Evolutionary conservation across 768 basidiomycete species (phyloP).

Genomic region (Boletus huronensis): DNA sequence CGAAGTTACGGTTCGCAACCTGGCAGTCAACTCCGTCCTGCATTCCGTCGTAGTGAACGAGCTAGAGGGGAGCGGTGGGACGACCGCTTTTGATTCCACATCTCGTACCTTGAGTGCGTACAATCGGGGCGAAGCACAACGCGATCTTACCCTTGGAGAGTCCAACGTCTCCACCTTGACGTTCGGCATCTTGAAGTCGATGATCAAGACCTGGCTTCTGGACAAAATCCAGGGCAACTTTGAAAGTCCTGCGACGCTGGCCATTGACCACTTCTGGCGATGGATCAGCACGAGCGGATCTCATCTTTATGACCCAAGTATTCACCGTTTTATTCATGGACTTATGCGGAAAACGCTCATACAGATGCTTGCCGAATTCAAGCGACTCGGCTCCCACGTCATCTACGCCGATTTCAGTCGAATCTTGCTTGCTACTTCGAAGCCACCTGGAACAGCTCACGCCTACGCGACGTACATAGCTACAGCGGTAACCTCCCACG

Average conservation of each 20-base stretch:
- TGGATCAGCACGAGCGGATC: conserved; percentile 89
- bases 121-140: conserved; percentile 52
- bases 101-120: conserved; percentile 91
- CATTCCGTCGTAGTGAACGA: conserved; percentile 96
- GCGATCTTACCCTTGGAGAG: conserved; percentile 83
- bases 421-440: conserved; percentile 88
- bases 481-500: conserved; percentile 89
- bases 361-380: conserved; percentile 95
- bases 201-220: conserved; percentile 89
- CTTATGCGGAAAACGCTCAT: conserved; percentile 98
- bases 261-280: conserved; percentile 94
- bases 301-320: conserved; percentile 85
- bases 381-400: conserved; percentile 87
- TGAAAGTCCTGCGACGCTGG: conserved; percentile 61
- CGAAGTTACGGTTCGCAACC: conserved; percentile 83
- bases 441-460: conserved; percentile 91
- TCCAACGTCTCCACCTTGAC: conserved; percentile 83
- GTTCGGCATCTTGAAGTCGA: conserved; percentile 77
- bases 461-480: conserved; percentile 96
- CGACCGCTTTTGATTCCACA: conserved; percentile 90
- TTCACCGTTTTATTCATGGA: conserved; percentile 91
- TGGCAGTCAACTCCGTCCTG: conserved; percentile 90
- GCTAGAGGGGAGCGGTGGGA: conserved; percentile 90
- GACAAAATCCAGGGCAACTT: conserved; percentile 74
- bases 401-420: conserved; percentile 92